Percentiles rank a stretch among this genome's conserved stretches.
phyloP scores from a whole-genome alignment of 139 green algal genomes.

The Spirogloea muscicola region DNA sequence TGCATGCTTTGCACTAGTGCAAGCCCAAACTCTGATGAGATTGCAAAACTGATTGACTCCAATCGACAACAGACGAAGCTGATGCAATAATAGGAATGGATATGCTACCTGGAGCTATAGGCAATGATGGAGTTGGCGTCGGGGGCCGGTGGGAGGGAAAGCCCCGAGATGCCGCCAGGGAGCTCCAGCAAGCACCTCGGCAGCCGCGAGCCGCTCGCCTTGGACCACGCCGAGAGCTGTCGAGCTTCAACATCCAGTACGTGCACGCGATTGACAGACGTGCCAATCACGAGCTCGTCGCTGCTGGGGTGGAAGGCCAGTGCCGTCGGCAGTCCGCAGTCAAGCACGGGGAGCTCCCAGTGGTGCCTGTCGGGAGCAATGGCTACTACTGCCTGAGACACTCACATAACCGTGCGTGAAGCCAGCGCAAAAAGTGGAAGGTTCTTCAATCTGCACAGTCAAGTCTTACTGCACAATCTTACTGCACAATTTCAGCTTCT shows the following conservation, averaged over 20 bases:
- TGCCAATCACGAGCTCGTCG: conserved; percentile 16
- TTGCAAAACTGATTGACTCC: conserved; percentile 3
- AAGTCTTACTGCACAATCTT: background rate
- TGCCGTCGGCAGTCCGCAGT: conserved; percentile 19
- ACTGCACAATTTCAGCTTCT: background rate
- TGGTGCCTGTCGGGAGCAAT: conserved; percentile 28
- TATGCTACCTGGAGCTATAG: conserved; percentile 22
- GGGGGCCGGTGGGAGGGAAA: conserved; percentile 3
- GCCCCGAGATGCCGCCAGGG: conserved; percentile 29
- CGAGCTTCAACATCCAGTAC: conserved; percentile 16
- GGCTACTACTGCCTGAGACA: background rate
- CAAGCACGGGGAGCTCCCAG: conserved; percentile 8
- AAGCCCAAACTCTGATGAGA: background rate
- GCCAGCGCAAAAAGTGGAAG: background rate
- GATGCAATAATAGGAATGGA: background rate
- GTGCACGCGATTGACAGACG: conserved; percentile 16
- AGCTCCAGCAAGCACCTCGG: conserved; percentile 26
- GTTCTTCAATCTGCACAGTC: background rate
- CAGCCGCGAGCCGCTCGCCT: background rate
- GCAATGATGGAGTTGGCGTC: background rate
- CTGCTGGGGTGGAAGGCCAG: conserved; percentile 19
- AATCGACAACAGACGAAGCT: background rate
- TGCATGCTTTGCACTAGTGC: background rate
- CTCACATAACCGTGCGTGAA: background rate
- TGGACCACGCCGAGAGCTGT: conserved; percentile 16